These are phyloP conservation scores for Daldinia sp. DNA, from an alignment of 2,329 filamentous ascomycete genomes.

Conservation along the genomic window DNA sequence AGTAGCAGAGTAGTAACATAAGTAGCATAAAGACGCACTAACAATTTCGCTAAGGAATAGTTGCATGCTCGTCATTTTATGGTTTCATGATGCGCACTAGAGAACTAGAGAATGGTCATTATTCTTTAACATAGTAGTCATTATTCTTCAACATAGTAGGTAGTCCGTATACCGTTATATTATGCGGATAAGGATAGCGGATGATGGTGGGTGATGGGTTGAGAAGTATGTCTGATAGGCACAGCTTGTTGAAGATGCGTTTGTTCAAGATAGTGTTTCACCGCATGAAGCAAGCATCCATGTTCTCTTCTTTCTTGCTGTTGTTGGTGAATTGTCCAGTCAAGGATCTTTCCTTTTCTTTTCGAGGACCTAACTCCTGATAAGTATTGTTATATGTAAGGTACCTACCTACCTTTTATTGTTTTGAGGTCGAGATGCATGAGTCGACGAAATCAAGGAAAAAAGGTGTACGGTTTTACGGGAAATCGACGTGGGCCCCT, in stretches of 20 bases:
- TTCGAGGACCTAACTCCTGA: constrained; percentile 7
- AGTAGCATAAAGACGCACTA: constrained; percentile 23
- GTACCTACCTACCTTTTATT: too few relatives aligned
- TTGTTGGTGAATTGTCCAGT: constrained; percentile 28
- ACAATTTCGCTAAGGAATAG: constrained; percentile 27
- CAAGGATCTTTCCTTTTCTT: constrained; percentile 17
- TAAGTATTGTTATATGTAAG: constrained; percentile 3
- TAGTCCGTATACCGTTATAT: too few relatives aligned
- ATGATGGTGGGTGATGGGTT: not conserved
- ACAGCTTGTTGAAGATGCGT: constrained; percentile 26
- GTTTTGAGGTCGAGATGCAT: not conserved
- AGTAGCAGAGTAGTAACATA: too few relatives aligned
- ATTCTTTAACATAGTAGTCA: not conserved
- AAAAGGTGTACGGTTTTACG: too few relatives aligned
- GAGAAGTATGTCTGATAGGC: constrained; percentile 10
- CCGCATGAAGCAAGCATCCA: constrained; percentile 28
- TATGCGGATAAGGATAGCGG: constrained; percentile 11
- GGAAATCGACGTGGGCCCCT: too few relatives aligned
- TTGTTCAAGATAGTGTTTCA: constrained; percentile 37
- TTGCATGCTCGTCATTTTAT: constrained; percentile 17
- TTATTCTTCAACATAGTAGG: constrained; percentile 3
- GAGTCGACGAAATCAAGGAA: not conserved
- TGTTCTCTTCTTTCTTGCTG: constrained; percentile 6
- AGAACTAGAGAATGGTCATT: constrained; percentile 10
- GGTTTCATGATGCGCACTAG: constrained; percentile 23